A percentile compares a stretch with the other conserved stretches of the same genome.
Conservation (phyloP, 768 basidiomycete genomes). For the Clitopilus passeckerianus region DNA sequence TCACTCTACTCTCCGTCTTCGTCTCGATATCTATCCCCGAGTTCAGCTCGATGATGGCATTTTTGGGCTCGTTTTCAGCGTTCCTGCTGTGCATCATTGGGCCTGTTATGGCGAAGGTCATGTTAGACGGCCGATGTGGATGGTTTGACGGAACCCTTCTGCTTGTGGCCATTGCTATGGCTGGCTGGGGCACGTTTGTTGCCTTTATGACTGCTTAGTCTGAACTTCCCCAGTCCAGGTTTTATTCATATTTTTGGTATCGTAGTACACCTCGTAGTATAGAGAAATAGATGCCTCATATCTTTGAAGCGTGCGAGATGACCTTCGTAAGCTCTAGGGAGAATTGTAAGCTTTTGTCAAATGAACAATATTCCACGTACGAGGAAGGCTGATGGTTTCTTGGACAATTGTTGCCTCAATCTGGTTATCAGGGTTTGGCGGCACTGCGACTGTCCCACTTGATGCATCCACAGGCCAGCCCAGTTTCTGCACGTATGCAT, state of each 20-base stretch:
- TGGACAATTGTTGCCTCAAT: constrained; percentile 83
- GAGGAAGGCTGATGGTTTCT: constrained; percentile 76
- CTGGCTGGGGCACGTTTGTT: constrained; percentile 70
- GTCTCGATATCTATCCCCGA: constrained; percentile 76
- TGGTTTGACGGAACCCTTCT: constrained; percentile 54
- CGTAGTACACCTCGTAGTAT: constrained; percentile 1
- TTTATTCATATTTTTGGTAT: background rate
- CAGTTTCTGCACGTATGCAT: constrained; percentile 54
- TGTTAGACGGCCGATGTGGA: constrained; percentile 43
- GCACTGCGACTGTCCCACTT: constrained; percentile 58
- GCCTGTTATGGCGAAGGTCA: constrained; percentile 69
- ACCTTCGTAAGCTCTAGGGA: constrained; percentile 67
- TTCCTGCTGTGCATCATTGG: constrained; percentile 72
- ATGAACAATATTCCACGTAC: constrained; percentile 37
- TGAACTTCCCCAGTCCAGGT: background rate
- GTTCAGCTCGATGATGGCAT: constrained; percentile 82
- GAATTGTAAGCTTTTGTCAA: background rate
- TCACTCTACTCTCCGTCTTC: constrained; percentile 56
- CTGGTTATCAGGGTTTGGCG: constrained; percentile 84
- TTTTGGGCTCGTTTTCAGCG: constrained; percentile 87
- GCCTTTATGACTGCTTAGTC: constrained; percentile 41
- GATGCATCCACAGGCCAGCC: constrained; percentile 61
- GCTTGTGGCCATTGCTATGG: constrained; percentile 53
- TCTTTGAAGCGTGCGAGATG: constrained; percentile 65
- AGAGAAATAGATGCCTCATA: constrained; percentile 26